Evolutionary conservation across 1,284 basidiomycete species (phyloP), one percentile per base, ranked within the genome.

Genomic region (Pisolithus thermaeus): DNA sequence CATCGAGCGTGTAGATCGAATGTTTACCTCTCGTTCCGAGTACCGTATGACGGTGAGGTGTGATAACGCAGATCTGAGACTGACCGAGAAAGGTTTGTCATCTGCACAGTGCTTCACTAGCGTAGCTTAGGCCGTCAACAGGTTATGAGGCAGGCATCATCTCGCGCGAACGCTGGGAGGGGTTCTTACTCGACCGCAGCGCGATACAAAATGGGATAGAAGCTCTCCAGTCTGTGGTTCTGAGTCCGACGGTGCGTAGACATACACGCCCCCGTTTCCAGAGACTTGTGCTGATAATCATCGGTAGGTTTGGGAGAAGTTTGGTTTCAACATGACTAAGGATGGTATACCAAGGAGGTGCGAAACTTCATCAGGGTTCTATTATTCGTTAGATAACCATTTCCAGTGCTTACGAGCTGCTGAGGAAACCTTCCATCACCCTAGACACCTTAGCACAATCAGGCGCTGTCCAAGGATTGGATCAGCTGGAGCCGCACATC

Each of bases 21-120:
- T 95, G 91, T 95, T 95, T 66, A 95, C 92, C 0, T 89, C 89
- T 20, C 78, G 92, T 43, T 90, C 88, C 32, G 92, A 96, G 62
- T 96, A 92, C 63, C 80, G 92, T 27, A 84, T 96, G 78, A 85
- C 86, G 0, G 77, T 94, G 41, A 76, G 92, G 43, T 85, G 88
- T 47, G 92, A 96, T 69, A 95, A 96, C 57, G 92, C 92, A 2
- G 92, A 95, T 69, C 50, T 82, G 50, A 77, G 92, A 35, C 70
- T 96, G 50, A 95, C 92, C 0, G 77, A 79, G 58, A 83, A 83
- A 64, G 90, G 87, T 81, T 37, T 23, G 47, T 18, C 6, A 9
- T 50, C 43, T 25, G 27, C 1, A 30, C 30, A 45, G 35, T 20
- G 28, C 4, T 14, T 36, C 2, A 38, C 30, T 46, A 12, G 16